Conservation (phyloP, 805 yeast species). For the Wickerhamomyces queroliae region DNA sequence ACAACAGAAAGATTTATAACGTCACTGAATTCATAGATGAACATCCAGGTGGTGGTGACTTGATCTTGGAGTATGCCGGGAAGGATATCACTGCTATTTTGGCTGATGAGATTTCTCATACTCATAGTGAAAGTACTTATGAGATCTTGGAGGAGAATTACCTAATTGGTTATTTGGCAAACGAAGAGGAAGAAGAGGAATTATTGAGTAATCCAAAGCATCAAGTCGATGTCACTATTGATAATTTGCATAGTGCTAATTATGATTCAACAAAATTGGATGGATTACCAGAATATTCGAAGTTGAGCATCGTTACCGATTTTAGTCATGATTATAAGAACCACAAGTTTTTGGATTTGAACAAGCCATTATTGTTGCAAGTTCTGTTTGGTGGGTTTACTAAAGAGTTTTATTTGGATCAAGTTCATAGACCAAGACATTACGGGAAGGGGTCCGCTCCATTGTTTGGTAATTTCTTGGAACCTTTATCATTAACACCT, state of each 20-base stretch:
- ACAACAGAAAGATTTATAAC: constrained; percentile 76
- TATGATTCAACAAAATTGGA: constrained; percentile 52
- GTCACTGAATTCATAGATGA: constrained; percentile 55
- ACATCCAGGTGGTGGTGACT: constrained; percentile 82
- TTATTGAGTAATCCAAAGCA: constrained; percentile 55
- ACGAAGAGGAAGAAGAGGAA: constrained; percentile 69
- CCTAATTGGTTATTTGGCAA: constrained; percentile 79
- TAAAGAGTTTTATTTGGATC: constrained; percentile 89
- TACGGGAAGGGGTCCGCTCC: constrained; percentile 97
- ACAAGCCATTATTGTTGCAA: constrained; percentile 76
- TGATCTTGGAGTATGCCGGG: constrained; percentile 74
- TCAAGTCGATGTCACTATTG: constrained; percentile 51
- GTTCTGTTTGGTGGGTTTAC: constrained; percentile 69
- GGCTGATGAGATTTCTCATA: constrained; percentile 67
- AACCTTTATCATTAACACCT: constrained; percentile 85
- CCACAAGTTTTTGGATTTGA: constrained; percentile 84
- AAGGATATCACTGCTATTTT: constrained; percentile 78
- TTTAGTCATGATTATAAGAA: constrained; percentile 59
- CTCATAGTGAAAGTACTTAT: constrained; percentile 80
- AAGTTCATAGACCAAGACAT: constrained; percentile 96
- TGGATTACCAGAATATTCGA: constrained; percentile 67
- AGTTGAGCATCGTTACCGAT: constrained; percentile 76
- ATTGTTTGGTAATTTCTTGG: constrained; percentile 88
- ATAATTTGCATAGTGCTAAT: constrained; percentile 26
- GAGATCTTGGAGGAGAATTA: constrained; percentile 79